Evolutionary conservation across 2,329 filamentous ascomycete species (phyloP).

Genomic region (Pyrenophora seminiperda): DNA sequence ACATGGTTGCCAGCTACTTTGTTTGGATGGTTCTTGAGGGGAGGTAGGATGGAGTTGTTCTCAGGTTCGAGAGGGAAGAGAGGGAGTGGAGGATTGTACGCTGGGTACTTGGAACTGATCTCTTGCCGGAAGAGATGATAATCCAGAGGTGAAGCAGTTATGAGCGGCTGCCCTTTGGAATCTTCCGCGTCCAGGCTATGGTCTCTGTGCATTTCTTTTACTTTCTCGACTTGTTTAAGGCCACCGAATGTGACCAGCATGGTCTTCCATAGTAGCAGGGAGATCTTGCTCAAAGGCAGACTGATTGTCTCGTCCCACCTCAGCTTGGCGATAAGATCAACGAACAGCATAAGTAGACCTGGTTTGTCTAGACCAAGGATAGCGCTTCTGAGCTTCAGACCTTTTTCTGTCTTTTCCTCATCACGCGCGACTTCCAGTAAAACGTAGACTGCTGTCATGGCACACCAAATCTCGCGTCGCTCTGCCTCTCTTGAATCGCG

Average conservation of each 20-base stretch:
- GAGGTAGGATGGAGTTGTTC: constrained; percentile 87
- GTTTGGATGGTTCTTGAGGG: constrained; percentile 75
- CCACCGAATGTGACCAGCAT: constrained; percentile 86
- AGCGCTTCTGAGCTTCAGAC: constrained; percentile 56
- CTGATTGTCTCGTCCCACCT: constrained; percentile 64
- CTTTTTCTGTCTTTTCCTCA: constrained; percentile 47
- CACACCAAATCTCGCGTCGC: constrained; percentile 55
- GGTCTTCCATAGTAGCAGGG: constrained; percentile 90
- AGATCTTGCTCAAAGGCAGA: constrained; percentile 63
- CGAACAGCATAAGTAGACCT: constrained; percentile 71
- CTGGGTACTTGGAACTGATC: constrained; percentile 95
- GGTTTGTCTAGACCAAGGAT: constrained; percentile 55
- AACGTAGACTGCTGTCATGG: constrained; percentile 56
- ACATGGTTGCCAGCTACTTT: constrained; percentile 55
- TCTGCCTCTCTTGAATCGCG: constrained; percentile 47
- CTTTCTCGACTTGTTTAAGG: constrained; percentile 69
- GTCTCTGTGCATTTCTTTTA: constrained; percentile 75
- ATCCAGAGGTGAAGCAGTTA: constrained; percentile 91
- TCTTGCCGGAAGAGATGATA: constrained; percentile 97
- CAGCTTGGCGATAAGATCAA: constrained; percentile 60
- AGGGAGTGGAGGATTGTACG: constrained; percentile 87
- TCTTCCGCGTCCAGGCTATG: constrained; percentile 58
- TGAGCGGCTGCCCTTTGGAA: constrained; percentile 71
- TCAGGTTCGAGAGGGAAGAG: constrained; percentile 85
- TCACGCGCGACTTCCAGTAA: constrained; percentile 54